Conservation (phyloP, 2,329 filamentous ascomycete genomes). For the Clarireedia hainanense region DNA sequence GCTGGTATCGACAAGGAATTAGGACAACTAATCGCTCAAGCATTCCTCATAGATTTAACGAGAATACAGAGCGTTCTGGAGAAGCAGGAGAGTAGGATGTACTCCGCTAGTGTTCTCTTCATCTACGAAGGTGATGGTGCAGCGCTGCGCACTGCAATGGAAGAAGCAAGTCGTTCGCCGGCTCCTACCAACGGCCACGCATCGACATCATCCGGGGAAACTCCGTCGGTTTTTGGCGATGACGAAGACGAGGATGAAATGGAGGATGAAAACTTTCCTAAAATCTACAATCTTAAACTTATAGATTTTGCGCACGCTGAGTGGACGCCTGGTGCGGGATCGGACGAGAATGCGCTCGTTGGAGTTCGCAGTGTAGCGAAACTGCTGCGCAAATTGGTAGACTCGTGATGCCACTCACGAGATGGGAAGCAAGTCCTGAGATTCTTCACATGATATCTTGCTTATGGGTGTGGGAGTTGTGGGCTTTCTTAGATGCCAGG, state of each 20-base stretch:
- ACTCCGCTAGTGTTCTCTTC: conserved; percentile 47
- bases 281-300: conserved; percentile 72
- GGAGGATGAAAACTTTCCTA: conserved; percentile 47
- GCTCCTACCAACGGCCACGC: conserved; percentile 22
- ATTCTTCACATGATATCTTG: background rate
- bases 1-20: conserved; percentile 53
- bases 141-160: conserved; percentile 36
- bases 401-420: background rate
- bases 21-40: conserved; percentile 45
- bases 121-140: conserved; percentile 56
- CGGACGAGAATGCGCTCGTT: conserved; percentile 73
- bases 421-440: background rate
- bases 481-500: conserved; percentile 5
- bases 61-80: conserved; percentile 46
- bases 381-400: conserved; percentile 55
- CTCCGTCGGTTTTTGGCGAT: conserved; percentile 20
- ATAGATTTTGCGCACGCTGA: conserved; percentile 95
- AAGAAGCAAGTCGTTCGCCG: conserved; percentile 28
- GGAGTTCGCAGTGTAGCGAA: conserved; percentile 65
- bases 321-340: conserved; percentile 71
- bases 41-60: conserved; percentile 46
- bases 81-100: conserved; percentile 54
- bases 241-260: conserved; percentile 48
- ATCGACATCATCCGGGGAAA: conserved; percentile 24
- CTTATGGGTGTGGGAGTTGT: conserved; percentile 3